Base-by-base conservation (phyloP, 2,329 filamentous ascomycete species). In the Claviceps paspali region DNA sequence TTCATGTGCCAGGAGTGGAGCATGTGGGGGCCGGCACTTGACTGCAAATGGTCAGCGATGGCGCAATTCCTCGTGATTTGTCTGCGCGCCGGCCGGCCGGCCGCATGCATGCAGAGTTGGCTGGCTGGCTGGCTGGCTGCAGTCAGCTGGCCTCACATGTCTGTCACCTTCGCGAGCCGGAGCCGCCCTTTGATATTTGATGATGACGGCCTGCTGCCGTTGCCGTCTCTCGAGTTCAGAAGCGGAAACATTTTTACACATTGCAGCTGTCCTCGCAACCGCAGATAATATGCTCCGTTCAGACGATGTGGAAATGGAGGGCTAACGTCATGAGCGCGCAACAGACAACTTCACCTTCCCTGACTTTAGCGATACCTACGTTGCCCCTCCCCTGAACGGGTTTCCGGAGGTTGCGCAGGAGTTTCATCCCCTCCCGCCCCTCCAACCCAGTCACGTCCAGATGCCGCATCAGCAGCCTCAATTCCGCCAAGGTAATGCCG, bases 21-120 rank as follows among this genome's bases (percentile, higher is more conserved):
- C 41, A 22, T n/a, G 26, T 14, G 17, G 34, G 41, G 27, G 33
- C 34, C 32, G 29, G 29, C 32, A 15, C 54, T 47, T 44, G 54
- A 57, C 59, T 57, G 59, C 60, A 62, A 66, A 63, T 64, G 54
- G 53, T 47, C 48, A 52, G 48, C 56, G 62, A 75, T 75, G 68
- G 64, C 68, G 71, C 68, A 65, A 76, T 75, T 68, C 56, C 70
- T 62, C 69, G 69, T 73, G 70, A 74, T 64, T 58, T 59, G 61
- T 41, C 47, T 43, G 41, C 29, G 14, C 21, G 33, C 39, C 14
- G 15, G n/a, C 34, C n/a, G 24, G 15, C 19, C n/a, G n/a, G n/a
- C n/a, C n/a, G n/a, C n/a, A n/a, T n/a, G n/a, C n/a, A n/a, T n/a
- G n/a, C n/a, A n/a, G n/a, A n/a, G n/a, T n/a, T n/a, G n/a, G n/a